Conservation (phyloP, 2,329 filamentous ascomycete genomes). For the Neospermospora avenae region DNA sequence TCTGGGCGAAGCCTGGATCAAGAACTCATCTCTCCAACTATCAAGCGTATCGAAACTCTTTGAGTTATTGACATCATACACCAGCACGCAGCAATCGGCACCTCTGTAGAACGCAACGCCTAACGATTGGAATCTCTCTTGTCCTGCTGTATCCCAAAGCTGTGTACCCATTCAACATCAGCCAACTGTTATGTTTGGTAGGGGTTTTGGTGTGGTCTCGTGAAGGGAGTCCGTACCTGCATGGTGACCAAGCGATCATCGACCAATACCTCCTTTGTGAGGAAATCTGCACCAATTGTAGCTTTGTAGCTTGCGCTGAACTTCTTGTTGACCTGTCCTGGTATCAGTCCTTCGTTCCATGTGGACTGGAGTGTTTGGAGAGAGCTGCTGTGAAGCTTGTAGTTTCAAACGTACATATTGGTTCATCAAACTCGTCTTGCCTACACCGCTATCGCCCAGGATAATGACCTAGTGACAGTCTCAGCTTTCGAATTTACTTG, state of each 20-base stretch:
- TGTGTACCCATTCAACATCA: slow-evolving; percentile 45
- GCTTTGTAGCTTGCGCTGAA: slow-evolving; percentile 99
- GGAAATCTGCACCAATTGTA: slow-evolving; percentile 96
- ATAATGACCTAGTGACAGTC: slow-evolving; percentile 76
- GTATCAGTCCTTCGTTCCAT: slow-evolving; percentile 18
- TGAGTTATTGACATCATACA: slow-evolving; percentile 98
- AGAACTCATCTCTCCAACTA: slow-evolving; percentile 96
- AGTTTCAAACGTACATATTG: slow-evolving; percentile 82
- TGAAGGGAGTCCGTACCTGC: slow-evolving; percentile 62
- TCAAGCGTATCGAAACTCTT: slow-evolving; percentile 99
- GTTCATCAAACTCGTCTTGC: slow-evolving; percentile 99
- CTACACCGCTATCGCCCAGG: slow-evolving; percentile 96
- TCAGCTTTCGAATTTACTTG: slow-evolving; percentile 5
- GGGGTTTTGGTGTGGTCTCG: neutral
- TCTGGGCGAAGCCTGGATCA: slow-evolving; percentile 94
- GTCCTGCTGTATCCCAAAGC: slow-evolving; percentile 97
- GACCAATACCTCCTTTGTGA: slow-evolving; percentile 96
- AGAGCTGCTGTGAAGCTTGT: neutral
- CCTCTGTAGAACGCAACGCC: slow-evolving; percentile 97
- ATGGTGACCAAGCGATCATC: slow-evolving; percentile 97
- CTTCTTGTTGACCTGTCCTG: slow-evolving; percentile 92
- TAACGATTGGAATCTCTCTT: slow-evolving; percentile 95
- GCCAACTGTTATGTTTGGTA: neutral
- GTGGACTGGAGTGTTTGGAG: neutral
- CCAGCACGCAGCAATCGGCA: slow-evolving; percentile 95